Conservation (phyloP, 1,284 basidiomycete genomes). For the Boletus albobrunnescens region DNA sequence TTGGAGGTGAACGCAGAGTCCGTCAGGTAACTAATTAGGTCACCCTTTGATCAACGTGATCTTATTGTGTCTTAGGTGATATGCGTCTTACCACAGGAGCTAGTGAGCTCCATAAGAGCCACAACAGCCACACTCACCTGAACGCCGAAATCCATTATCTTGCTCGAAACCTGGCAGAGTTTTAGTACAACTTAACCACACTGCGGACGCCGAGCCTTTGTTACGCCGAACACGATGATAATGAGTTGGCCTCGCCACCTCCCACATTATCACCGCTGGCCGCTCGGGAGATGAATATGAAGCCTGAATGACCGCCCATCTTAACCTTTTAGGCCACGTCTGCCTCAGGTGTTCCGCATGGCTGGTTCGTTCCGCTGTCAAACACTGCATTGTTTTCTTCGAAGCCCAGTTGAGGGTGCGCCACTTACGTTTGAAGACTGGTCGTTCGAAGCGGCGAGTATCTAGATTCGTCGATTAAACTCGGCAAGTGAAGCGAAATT, state of each 20-base stretch:
- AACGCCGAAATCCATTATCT: slow-evolving; percentile 10
- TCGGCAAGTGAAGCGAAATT: too few species aligned
- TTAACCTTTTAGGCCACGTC: slow-evolving; percentile 7
- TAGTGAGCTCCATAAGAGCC: slow-evolving; percentile 26
- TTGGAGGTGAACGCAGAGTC: slow-evolving; percentile 73
- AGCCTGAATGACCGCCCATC: slow-evolving; percentile 42
- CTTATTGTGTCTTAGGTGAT: slow-evolving; percentile 37
- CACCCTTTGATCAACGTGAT: slow-evolving; percentile 2
- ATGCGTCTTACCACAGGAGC: slow-evolving; percentile 43
- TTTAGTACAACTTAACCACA: slow-evolving; percentile 1
- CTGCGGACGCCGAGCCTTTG: slow-evolving; percentile 8
- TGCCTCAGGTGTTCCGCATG: slow-evolving; percentile 27
- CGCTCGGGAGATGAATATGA: slow-evolving; percentile 47
- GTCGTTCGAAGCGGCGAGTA: too few species aligned
- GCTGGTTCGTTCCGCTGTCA: slow-evolving; percentile 65
- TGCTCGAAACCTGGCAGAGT: not conserved
- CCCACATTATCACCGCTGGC: slow-evolving; percentile 37
- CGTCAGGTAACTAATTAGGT: slow-evolving; percentile 48
- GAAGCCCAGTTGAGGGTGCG: not conserved
- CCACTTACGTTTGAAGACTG: slow-evolving; percentile 8
- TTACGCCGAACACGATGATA: slow-evolving; percentile 28
- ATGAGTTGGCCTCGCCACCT: slow-evolving; percentile 21
- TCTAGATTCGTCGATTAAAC: too few species aligned
- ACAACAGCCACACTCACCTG: slow-evolving; percentile 4
- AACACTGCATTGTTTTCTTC: slow-evolving; percentile 34